These are phyloP conservation scores for Hirschfeldia incana DNA, from an alignment of 345 rosid genomes.

Conservation along the genomic window DNA sequence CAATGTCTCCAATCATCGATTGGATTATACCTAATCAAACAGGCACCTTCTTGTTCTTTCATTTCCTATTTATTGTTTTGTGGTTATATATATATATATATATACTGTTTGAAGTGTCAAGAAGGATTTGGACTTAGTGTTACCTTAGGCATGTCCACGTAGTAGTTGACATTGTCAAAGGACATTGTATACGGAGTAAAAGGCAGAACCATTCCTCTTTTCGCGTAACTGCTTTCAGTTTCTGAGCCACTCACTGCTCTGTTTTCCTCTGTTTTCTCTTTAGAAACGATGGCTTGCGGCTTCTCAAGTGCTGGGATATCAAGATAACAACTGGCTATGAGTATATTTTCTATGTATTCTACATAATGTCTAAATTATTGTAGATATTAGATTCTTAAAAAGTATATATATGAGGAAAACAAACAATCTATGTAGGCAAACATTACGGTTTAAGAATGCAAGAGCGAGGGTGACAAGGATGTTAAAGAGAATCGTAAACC, in stretches of 20 bases:
- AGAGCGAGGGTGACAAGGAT: conserved; percentile 71
- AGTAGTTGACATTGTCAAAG: conserved; percentile 62
- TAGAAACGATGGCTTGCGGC: conserved; percentile 59
- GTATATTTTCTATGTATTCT: background rate
- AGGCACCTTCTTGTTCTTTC: conserved; percentile 74
- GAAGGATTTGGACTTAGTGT: conserved; percentile 6
- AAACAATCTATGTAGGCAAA: conserved; percentile 6
- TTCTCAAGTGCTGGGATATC: conserved; percentile 60
- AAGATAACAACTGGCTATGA: background rate
- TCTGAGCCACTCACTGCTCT: conserved; percentile 7
- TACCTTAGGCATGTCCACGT: conserved; percentile 79
- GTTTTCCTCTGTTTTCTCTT: conserved; percentile 54
- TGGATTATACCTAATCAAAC: too few species aligned
- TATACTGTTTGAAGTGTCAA: background rate
- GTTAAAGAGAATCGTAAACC: conserved; percentile 71
- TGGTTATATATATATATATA: background rate
- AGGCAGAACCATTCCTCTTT: conserved; percentile 84
- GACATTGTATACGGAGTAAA: conserved; percentile 82
- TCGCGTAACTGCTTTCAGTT: conserved; percentile 40
- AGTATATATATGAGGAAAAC: background rate
- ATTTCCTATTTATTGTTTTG: conserved; percentile 56
- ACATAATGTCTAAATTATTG: background rate
- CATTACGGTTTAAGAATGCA: conserved; percentile 72
- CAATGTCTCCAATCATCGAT: too few species aligned
- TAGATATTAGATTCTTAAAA: background rate